Evolutionary conservation across 1,284 basidiomycete species (phyloP), one percentile per base, ranked within the genome.

Genomic region (Sanghuangporus baumii): DNA sequence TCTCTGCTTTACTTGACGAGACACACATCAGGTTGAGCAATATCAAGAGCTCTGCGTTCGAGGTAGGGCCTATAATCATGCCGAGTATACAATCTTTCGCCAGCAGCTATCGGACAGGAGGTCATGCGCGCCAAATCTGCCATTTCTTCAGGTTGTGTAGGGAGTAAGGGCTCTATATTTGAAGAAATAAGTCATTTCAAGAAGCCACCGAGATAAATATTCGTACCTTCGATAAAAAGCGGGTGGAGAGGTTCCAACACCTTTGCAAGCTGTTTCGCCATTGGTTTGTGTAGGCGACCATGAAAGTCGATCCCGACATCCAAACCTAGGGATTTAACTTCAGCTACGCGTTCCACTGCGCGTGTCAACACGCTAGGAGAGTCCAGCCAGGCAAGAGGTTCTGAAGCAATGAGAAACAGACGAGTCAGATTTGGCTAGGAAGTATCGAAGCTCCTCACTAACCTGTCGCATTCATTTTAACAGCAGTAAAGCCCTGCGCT

Each of bases 381-480:
- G 66, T 80, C 79, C 16, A 81, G 71, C 78, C 79, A 79, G 20
- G 71, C 76, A 46, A 80, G 69, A 41, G 62, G 48, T 40, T 67
- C 65, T 65, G 52, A 75, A 51, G 66, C 26, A 16, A 16, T 58
- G 37, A 5, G 4, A 7, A 38, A 47, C 34, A 40, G 23, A 34
- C n/a, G 67, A 67, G 0, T 81, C 80, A n/a, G 78, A 80, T 67
- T 81, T 80, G 37, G 82, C 76, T 80, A 79, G 82, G 26, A 31
- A 31, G 34, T 36, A 23, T n/a, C 6, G 43, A 46, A 41, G 16
- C 26, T 23, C 16, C 20, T 55, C 26, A 69, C 72, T 46, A 62
- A 81, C 83, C 79, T 12, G 82, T 85, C 7, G 79, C 88, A 70
- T 92, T 91, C 88, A 90, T 91, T 78, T 89, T 88, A 54, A 92